A percentile compares a stretch with the other conserved stretches of the same genome.
phyloP scores from a whole-genome alignment of 768 basidiomycete species.

The Panaeolus papilionaceus region DNA sequence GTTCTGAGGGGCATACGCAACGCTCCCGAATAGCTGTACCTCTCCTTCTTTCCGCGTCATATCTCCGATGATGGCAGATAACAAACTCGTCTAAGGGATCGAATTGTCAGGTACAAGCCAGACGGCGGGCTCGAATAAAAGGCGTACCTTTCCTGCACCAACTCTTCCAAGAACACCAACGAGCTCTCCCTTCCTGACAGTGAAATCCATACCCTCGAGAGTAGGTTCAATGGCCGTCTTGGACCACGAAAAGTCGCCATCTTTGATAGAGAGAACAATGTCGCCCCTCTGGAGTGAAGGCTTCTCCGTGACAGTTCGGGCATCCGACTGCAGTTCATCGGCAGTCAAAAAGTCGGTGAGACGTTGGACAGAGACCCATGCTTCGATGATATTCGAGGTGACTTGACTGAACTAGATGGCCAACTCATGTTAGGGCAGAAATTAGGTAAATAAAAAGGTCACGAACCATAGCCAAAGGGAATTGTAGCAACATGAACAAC shows the following conservation, averaged over 20 bases:
- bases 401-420: slow-evolving; percentile 65
- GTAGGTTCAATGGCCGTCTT: slow-evolving; percentile 61
- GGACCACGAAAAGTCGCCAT: slow-evolving; percentile 87
- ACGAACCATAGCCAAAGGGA: slow-evolving; percentile 83
- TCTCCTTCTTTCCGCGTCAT: slow-evolving; percentile 82
- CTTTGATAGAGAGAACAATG: slow-evolving; percentile 70
- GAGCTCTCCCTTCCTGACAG: slow-evolving; percentile 82
- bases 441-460: too few species aligned
- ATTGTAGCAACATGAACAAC: slow-evolving; percentile 85
- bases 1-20: slow-evolving; percentile 88
- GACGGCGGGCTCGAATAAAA: not conserved
- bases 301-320: slow-evolving; percentile 58
- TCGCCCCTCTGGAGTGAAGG: slow-evolving; percentile 59
- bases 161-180: slow-evolving; percentile 89
- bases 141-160: slow-evolving; percentile 83
- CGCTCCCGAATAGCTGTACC: slow-evolving; percentile 67
- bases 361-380: slow-evolving; percentile 82
- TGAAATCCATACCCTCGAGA: slow-evolving; percentile 79
- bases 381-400: slow-evolving; percentile 84
- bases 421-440: too few species aligned
- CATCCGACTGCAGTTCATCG: slow-evolving; percentile 82
- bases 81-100: slow-evolving; percentile 62
- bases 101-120: not conserved
- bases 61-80: slow-evolving; percentile 86
- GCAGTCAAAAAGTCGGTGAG: slow-evolving; percentile 77